Percentiles rank a stretch among this genome's conserved stretches.
Evolutionary conservation across 352 stramenopile species (phyloP).

Genomic region (Thalassiosira exigua): DNA sequence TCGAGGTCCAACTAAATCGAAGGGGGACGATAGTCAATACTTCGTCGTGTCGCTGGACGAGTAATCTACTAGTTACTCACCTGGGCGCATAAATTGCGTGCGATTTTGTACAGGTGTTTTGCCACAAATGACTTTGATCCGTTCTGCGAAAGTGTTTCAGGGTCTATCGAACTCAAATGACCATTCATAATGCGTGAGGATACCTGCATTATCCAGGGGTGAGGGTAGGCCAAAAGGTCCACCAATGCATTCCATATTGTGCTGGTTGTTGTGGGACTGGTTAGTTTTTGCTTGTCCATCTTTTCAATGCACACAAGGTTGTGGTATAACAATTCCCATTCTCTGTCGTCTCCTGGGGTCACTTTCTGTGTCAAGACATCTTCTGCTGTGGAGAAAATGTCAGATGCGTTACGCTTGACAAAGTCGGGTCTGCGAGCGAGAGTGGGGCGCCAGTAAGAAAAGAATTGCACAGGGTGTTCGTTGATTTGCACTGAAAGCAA

Average conservation of each 20-base stretch:
- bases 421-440: constrained; percentile 60
- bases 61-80: too few species aligned
- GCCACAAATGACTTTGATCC: constrained; percentile 60
- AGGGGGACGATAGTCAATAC: too few species aligned
- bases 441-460: too few species aligned
- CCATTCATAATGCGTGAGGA: constrained; percentile 72
- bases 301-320: constrained; percentile 78
- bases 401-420: constrained; percentile 56
- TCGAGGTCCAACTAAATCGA: constrained; percentile 76
- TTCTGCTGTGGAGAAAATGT: constrained; percentile 44
- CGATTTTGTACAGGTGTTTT: constrained; percentile 73
- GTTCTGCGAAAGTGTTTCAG: constrained; percentile 32
- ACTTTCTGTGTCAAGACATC: constrained; percentile 37
- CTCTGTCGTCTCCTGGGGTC: constrained; percentile 41
- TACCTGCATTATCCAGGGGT: constrained; percentile 76
- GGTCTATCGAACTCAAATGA: constrained; percentile 61
- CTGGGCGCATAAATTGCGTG: constrained; percentile 77
- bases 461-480: too few species aligned
- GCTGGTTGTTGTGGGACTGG: constrained; percentile 31
- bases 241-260: constrained; percentile 70
- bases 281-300: constrained; percentile 50
- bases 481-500: too few species aligned
- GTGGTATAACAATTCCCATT: constrained; percentile 82
- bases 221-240: constrained; percentile 61
- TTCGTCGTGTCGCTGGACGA: too few species aligned